Evolutionary conservation across 495 filamentous ascomycete species (phyloP).

Genomic region (Trypethelium eluteriae): DNA sequence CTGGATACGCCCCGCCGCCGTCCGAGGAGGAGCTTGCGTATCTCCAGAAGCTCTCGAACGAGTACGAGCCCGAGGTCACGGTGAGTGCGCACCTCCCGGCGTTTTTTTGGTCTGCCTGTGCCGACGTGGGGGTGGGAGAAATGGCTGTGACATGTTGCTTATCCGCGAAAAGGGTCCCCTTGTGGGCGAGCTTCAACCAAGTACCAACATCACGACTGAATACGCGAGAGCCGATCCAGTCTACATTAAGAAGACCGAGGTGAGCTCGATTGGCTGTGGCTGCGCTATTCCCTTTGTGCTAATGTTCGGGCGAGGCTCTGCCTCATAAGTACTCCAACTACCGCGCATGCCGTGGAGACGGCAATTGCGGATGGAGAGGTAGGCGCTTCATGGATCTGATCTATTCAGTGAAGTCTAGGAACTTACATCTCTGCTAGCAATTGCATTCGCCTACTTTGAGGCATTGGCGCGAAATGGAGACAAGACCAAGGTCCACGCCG

Average conservation of each 20-base stretch:
- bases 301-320: slow-evolving; percentile 50
- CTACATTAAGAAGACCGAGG: slow-evolving; percentile 76
- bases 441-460: slow-evolving; percentile 91
- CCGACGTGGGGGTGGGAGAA: background rate
- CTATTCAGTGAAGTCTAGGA: slow-evolving; percentile 16
- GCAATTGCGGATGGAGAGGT: slow-evolving; percentile 98
- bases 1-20: slow-evolving; percentile 7
- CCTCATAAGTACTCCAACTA: slow-evolving; percentile 79
- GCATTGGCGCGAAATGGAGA: slow-evolving; percentile 61
- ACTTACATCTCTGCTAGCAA: slow-evolving; percentile 47
- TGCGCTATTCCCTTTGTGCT: slow-evolving; percentile 15
- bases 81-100: slow-evolving; percentile 25
- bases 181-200: slow-evolving; percentile 71
- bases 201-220: slow-evolving; percentile 69
- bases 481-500: slow-evolving; percentile 53
- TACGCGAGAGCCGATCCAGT: slow-evolving; percentile 87
- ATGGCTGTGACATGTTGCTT: background rate
- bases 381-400: slow-evolving; percentile 23
- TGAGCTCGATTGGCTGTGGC: slow-evolving; percentile 40
- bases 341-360: slow-evolving; percentile 82
- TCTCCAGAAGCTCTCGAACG: slow-evolving; percentile 39
- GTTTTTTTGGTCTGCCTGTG: background rate
- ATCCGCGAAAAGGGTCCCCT: slow-evolving; percentile 57
- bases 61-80: slow-evolving; percentile 37
- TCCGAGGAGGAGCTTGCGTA: slow-evolving; percentile 38